phyloP scores from a whole-genome alignment of 805 yeast species.

The Zygotorulaspora florentina region DNA sequence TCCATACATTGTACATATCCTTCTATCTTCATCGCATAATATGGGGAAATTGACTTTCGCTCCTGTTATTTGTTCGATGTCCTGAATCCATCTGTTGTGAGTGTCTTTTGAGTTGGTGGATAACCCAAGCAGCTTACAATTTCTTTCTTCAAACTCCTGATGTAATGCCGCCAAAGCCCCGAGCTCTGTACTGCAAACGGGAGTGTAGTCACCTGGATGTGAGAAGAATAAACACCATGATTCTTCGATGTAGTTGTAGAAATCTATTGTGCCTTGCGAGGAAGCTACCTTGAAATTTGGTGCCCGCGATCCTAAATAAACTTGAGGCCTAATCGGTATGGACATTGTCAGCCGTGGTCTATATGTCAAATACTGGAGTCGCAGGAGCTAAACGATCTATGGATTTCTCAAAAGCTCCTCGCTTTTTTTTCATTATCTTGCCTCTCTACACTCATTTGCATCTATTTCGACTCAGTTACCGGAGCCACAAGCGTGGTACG shows the following conservation, averaged over 20 bases:
- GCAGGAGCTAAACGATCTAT: too few species aligned
- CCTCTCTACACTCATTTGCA: too few species aligned
- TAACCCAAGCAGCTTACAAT: constrained; percentile 62
- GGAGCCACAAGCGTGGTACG: too few species aligned
- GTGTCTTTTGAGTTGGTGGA: constrained; percentile 61
- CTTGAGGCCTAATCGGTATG: constrained; percentile 13
- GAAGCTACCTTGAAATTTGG: constrained; percentile 65
- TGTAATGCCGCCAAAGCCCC: constrained; percentile 71
- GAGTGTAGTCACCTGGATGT: constrained; percentile 77
- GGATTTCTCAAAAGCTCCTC: too few species aligned
- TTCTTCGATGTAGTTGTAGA: constrained; percentile 59
- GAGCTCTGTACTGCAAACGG: constrained; percentile 74
- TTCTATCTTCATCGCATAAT: constrained; percentile 60
- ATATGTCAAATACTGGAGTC: too few species aligned
- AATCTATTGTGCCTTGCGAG: constrained; percentile 57
- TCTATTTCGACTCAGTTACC: too few species aligned
- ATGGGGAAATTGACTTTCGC: constrained; percentile 58
- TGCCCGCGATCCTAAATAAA: constrained; percentile 52
- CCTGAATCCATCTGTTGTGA: constrained; percentile 66
- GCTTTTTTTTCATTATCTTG: too few species aligned
- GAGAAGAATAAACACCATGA: constrained; percentile 66
- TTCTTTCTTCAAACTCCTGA: constrained; percentile 63
- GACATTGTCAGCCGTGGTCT: neutral
- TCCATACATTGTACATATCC: constrained; percentile 58
- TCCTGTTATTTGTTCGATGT: constrained; percentile 65